Evolutionary conservation across 352 stramenopile species (phyloP).

Genomic region (Phytophthora colocasiae): DNA sequence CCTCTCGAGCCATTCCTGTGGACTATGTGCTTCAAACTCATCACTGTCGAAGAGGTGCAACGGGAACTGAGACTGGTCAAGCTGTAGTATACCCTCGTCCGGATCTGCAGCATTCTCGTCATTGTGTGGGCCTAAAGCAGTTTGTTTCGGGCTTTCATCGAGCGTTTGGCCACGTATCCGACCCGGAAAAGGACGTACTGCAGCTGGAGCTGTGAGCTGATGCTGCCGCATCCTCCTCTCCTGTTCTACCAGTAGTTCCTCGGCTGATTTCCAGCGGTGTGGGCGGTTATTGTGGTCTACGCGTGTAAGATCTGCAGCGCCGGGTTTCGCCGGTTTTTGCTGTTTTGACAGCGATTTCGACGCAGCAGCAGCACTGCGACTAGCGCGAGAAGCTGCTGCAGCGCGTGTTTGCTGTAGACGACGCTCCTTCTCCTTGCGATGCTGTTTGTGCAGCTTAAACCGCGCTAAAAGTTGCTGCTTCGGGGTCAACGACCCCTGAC

Average conservation of each 20-base stretch:
- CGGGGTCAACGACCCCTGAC: slow-evolving; percentile 22
- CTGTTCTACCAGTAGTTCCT: slow-evolving; percentile 68
- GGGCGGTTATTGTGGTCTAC: slow-evolving; percentile 90
- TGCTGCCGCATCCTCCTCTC: slow-evolving; percentile 68
- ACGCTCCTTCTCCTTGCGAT: slow-evolving; percentile 70
- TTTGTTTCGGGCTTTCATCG: slow-evolving; percentile 11
- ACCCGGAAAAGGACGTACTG: slow-evolving; percentile 67
- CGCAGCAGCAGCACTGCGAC: slow-evolving; percentile 26
- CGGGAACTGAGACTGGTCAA: slow-evolving; percentile 93
- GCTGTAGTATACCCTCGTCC: slow-evolving; percentile 80
- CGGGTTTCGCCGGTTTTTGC: slow-evolving; percentile 24
- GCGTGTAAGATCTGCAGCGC: slow-evolving; percentile 50
- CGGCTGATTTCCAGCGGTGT: slow-evolving; percentile 84
- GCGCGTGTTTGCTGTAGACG: slow-evolving; percentile 63
- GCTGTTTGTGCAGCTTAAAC: slow-evolving; percentile 84
- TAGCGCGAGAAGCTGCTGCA: slow-evolving; percentile 34
- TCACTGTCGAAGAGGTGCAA: slow-evolving; percentile 92
- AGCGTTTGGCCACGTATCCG: slow-evolving; percentile 50
- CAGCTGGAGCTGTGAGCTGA: slow-evolving; percentile 53
- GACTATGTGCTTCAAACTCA: slow-evolving; percentile 79
- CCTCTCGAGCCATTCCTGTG: slow-evolving; percentile 77
- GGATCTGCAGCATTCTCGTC: slow-evolving; percentile 12
- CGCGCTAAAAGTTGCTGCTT: slow-evolving; percentile 75
- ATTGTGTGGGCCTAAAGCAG: neutral
- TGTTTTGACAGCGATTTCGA: slow-evolving; percentile 6